Conservation (phyloP, 2,329 filamentous ascomycete species). For the Colletotrichum cereale region DNA sequence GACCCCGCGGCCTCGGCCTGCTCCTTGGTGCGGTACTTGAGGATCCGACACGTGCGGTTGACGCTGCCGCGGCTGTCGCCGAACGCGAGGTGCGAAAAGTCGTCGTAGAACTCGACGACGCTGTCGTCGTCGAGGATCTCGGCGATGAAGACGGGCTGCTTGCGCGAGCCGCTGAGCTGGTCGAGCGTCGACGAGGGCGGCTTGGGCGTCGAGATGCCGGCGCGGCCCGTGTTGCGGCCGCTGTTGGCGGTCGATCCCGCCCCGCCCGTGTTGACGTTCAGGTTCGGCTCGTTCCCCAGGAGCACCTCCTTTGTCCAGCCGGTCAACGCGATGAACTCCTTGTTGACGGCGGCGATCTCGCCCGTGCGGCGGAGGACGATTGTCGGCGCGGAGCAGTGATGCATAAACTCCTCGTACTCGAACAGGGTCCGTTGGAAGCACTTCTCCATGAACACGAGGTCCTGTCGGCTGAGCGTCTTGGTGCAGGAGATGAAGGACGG, state of each 20-base stretch:
- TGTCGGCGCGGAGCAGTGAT: conserved; percentile 88
- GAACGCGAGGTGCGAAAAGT: conserved; percentile 93
- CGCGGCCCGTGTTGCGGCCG: conserved; percentile 56
- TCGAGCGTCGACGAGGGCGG: conserved; percentile 60
- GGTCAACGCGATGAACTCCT: conserved; percentile 95
- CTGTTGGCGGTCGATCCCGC: conserved; percentile 59
- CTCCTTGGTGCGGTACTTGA: conserved; percentile 89
- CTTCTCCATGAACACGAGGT: conserved; percentile 98
- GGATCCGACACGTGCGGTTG: conserved; percentile 83
- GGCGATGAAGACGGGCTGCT: conserved; percentile 88
- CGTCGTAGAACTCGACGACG: conserved; percentile 94
- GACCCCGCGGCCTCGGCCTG: conserved; percentile 53
- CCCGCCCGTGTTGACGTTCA: conserved; percentile 83
- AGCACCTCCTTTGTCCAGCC: conserved; percentile 94
- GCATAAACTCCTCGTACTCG: conserved; percentile 93
- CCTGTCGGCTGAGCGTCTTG: conserved; percentile 86
- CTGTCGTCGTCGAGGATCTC: conserved; percentile 95
- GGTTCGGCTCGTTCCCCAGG: conserved; percentile 86
- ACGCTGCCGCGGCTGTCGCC: conserved; percentile 90
- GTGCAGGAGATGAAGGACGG: conserved; percentile 95
- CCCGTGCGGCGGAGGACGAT: conserved; percentile 93
- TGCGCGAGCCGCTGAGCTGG: conserved; percentile 58
- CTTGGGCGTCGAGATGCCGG: conserved; percentile 64
- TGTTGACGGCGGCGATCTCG: conserved; percentile 94
- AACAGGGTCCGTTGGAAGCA: conserved; percentile 93